Percentiles rank a stretch among this genome's conserved stretches.
Evolutionary conservation across 352 stramenopile species (phyloP).

Genomic region (Pythium rishiriense): DNA sequence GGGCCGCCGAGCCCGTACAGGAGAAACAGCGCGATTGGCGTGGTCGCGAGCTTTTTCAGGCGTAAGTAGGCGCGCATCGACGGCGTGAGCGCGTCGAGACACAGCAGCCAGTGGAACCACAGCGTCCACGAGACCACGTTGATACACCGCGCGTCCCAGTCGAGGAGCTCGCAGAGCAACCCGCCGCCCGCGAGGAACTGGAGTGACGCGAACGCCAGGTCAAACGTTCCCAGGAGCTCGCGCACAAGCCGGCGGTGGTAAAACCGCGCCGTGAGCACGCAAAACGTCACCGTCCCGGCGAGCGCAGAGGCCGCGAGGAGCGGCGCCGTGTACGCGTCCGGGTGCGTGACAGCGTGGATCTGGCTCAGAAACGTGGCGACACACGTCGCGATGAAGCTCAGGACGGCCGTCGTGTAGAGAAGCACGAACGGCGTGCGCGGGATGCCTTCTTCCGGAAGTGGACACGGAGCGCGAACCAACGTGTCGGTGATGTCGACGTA

Average conservation of each 20-base stretch:
- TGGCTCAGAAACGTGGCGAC: conserved; percentile 23
- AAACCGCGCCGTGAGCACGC: conserved; percentile 13
- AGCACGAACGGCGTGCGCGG: neutral
- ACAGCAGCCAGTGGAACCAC: conserved; percentile 53
- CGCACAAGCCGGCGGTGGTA: conserved; percentile 29
- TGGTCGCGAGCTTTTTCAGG: conserved; percentile 27
- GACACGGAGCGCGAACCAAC: neutral
- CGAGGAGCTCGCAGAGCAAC: conserved; percentile 35
- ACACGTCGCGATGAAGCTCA: conserved; percentile 20
- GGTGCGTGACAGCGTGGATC: neutral
- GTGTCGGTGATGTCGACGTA: conserved; percentile 22
- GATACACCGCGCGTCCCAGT: conserved; percentile 35
- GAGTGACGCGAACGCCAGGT: conserved; percentile 31
- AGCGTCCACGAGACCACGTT: conserved; percentile 42
- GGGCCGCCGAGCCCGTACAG: conserved; percentile 27
- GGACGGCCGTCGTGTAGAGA: conserved; percentile 17
- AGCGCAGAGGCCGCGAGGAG: conserved; percentile 17
- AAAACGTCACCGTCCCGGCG: conserved; percentile 19
- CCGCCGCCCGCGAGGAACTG: conserved; percentile 20
- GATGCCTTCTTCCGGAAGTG: conserved; percentile 7
- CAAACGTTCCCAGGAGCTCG: conserved; percentile 24
- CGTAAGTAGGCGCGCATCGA: conserved; percentile 25
- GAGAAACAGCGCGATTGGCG: conserved; percentile 22
- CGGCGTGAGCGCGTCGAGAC: conserved; percentile 48
- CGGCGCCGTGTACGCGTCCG: neutral